These are phyloP conservation scores for Diplosphaera chodatii DNA, from an alignment of 139 green algal species.

Conservation along the genomic window DNA sequence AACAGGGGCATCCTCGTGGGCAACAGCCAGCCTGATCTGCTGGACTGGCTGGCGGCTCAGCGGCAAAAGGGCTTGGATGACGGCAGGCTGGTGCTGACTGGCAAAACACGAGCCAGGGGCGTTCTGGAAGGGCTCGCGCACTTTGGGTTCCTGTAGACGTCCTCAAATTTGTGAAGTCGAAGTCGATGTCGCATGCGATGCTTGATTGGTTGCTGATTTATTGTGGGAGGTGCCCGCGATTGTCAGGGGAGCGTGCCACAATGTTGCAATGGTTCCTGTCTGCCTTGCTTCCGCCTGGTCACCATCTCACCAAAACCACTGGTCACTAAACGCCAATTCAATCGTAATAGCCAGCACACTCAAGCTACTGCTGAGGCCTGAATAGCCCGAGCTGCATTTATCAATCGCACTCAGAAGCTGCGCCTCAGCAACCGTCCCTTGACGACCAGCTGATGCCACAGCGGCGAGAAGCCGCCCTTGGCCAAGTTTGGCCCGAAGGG, in stretches of 20 bases:
- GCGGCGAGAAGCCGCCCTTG: constrained; percentile 24
- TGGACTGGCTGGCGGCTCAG: constrained; percentile 37
- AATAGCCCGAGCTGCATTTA: too few relatives aligned
- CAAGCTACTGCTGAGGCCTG: too few relatives aligned
- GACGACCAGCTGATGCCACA: constrained; percentile 52
- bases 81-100: constrained; percentile 13
- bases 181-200: too few relatives aligned
- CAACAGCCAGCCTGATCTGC: constrained; percentile 74
- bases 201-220: too few relatives aligned
- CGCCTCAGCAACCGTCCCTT: constrained; percentile 47
- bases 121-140: constrained; percentile 69
- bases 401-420: constrained; percentile 9
- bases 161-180: too few relatives aligned
- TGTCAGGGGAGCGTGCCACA: too few relatives aligned
- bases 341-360: too few relatives aligned
- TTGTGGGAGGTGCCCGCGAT: too few relatives aligned
- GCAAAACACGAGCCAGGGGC: constrained; percentile 43
- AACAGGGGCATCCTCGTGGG: constrained; percentile 60
- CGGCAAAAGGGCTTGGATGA: background rate
- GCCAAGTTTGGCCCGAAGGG: constrained; percentile 41
- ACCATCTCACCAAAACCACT: too few relatives aligned
- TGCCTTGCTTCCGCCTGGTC: too few relatives aligned
- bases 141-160: constrained; percentile 44
- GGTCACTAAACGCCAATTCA: too few relatives aligned
- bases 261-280: too few relatives aligned